Evolutionary conservation across 2,329 filamentous ascomycete genomes (phyloP).

Genomic region (Stagonosporopsis vannaccii): DNA sequence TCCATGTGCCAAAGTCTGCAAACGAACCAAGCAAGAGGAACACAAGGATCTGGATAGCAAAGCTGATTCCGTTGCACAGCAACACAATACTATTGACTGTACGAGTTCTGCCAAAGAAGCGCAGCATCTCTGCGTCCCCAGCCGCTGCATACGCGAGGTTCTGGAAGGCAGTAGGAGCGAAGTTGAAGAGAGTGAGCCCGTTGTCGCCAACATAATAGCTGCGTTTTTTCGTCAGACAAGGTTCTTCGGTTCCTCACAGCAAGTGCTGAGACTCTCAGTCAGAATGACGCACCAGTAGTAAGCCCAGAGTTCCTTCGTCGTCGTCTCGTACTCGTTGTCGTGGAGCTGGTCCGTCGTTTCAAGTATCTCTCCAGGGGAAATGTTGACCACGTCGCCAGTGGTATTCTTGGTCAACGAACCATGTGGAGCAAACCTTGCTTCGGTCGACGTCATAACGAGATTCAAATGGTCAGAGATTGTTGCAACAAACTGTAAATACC

Average conservation of each 20-base stretch:
- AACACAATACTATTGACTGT: constrained; percentile 59
- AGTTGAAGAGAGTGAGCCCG: constrained; percentile 67
- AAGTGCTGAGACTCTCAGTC: too few species aligned
- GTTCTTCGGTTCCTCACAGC: too few species aligned
- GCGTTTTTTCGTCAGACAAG: background rate
- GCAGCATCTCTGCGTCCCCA: constrained; percentile 59
- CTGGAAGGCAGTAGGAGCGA: constrained; percentile 57
- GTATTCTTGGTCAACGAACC: background rate
- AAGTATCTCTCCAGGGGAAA: background rate
- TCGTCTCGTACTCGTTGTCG: constrained; percentile 58
- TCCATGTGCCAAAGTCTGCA: constrained; percentile 70
- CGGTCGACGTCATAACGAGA: background rate
- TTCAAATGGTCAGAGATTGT: background rate
- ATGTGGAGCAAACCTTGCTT: background rate
- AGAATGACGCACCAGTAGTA: constrained; percentile 52
- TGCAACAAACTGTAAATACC: background rate
- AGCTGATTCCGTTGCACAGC: constrained; percentile 70
- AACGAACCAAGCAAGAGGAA: constrained; percentile 62
- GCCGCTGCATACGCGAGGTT: constrained; percentile 69
- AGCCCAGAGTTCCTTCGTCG: constrained; percentile 63
- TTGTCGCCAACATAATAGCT: constrained; percentile 72
- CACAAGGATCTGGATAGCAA: constrained; percentile 68
- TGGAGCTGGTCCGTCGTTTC: constrained; percentile 58
- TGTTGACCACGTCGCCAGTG: background rate
- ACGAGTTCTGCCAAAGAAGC: constrained; percentile 61